phyloP scores from a whole-genome alignment of 768 basidiomycete species.

The Suillus placidus region DNA sequence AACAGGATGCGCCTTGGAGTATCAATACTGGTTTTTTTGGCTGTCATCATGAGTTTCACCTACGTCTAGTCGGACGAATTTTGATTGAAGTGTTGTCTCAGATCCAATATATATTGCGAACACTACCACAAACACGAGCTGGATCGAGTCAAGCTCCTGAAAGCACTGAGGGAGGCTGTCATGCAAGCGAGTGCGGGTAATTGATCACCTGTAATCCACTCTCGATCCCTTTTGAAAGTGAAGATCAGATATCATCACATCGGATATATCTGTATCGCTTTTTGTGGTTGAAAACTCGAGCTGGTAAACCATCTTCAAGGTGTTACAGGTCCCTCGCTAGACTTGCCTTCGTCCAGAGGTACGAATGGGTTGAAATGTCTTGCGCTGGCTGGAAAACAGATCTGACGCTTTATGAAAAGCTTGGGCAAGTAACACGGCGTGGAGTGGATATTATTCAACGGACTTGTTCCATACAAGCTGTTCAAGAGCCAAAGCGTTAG shows the following conservation, averaged over 20 bases:
- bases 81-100: background rate
- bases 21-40: constrained; percentile 26
- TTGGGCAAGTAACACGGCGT: too few relatives aligned
- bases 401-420: too few relatives aligned
- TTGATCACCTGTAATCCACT: constrained; percentile 2
- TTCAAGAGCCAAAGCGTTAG: too few relatives aligned
- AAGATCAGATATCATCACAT: constrained; percentile 7
- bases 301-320: constrained; percentile 13
- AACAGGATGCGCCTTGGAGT: constrained; percentile 21
- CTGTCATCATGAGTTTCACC: background rate
- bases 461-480: too few relatives aligned
- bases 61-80: background rate
- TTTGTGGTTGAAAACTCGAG: constrained; percentile 9
- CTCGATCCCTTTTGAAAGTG: constrained; percentile 8
- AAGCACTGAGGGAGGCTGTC: constrained; percentile 7
- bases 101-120: constrained; percentile 6
- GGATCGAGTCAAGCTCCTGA: constrained; percentile 5
- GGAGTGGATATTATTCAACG: too few relatives aligned
- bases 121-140: constrained; percentile 3
- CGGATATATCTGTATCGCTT: constrained; percentile 6
- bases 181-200: constrained; percentile 21
- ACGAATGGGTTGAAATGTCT: too few relatives aligned
- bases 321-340: background rate
- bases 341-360: too few relatives aligned
- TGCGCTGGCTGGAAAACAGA: too few relatives aligned